phyloP scores from a whole-genome alignment of 78 protist genomes.

The Dictyostelium discoideum region DNA sequence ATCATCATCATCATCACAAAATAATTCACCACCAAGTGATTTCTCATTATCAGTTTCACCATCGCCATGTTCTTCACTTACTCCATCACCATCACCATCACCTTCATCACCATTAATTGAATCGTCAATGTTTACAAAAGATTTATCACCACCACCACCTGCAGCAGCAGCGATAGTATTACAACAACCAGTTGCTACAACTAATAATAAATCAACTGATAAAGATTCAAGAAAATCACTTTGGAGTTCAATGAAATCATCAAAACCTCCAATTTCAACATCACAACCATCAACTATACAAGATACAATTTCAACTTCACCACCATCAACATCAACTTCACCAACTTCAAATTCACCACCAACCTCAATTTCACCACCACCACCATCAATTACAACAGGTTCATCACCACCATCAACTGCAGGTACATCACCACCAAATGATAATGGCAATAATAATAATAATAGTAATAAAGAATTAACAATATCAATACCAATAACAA shows the following conservation, averaged over 20 bases:
- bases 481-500: not conserved
- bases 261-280: not conserved
- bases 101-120: constrained; percentile 9
- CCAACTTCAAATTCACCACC: not conserved
- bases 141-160: not conserved
- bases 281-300: not conserved
- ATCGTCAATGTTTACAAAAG: not conserved
- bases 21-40: constrained; percentile 11
- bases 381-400: not conserved
- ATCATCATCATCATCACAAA: not conserved
- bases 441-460: not conserved
- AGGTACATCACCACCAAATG: not conserved
- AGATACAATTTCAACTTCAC: no score
- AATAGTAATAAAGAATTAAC: not conserved
- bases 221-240: constrained; percentile 21
- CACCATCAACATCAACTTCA: not conserved
- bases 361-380: not conserved
- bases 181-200: not conserved
- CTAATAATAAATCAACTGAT: not conserved
- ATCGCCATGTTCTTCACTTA: constrained; percentile 29
- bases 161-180: not conserved
- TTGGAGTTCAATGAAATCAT: constrained; percentile 30
- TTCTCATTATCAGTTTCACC: constrained; percentile 34
- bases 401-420: constrained; percentile 8
- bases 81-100: constrained; percentile 45